A percentile compares a stretch with the other conserved stretches of the same genome.
Evolutionary conservation across 2,329 filamentous ascomycete genomes (phyloP).

Genomic region (Botrytis tulipae): DNA sequence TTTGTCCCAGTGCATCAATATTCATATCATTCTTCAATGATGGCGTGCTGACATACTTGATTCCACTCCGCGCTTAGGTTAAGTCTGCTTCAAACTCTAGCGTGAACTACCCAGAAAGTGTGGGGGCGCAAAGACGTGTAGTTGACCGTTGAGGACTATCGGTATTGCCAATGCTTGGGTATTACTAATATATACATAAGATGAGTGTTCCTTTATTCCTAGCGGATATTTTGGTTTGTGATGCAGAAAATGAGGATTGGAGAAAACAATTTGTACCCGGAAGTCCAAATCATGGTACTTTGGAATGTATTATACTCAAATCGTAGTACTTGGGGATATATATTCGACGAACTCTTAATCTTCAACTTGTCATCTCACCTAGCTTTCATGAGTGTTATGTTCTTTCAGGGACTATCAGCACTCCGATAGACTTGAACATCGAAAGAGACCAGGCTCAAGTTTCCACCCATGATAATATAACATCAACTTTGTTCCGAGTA

Average conservation of each 20-base stretch:
- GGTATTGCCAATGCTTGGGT: not conserved
- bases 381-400: not conserved
- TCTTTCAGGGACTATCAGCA: not conserved
- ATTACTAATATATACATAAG: not conserved
- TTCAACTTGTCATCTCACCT: not conserved
- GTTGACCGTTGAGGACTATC: not conserved
- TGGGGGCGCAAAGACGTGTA: not conserved
- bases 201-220: not conserved
- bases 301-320: not conserved
- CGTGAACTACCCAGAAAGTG: not conserved
- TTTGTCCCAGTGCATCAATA: not conserved
- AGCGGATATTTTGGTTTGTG: not conserved
- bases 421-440: accelerated
- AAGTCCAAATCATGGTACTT: not conserved
- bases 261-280: not conserved
- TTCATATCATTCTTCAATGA: not conserved
- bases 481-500: not conserved
- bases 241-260: not conserved
- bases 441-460: not conserved
- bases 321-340: not conserved
- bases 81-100: not conserved
- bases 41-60: not conserved
- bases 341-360: not conserved
- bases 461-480: not conserved
- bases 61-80: not conserved